These are phyloP conservation scores for Daedaleopsis sinensis DNA, from an alignment of 768 basidiomycete species.

Conservation along the genomic window DNA sequence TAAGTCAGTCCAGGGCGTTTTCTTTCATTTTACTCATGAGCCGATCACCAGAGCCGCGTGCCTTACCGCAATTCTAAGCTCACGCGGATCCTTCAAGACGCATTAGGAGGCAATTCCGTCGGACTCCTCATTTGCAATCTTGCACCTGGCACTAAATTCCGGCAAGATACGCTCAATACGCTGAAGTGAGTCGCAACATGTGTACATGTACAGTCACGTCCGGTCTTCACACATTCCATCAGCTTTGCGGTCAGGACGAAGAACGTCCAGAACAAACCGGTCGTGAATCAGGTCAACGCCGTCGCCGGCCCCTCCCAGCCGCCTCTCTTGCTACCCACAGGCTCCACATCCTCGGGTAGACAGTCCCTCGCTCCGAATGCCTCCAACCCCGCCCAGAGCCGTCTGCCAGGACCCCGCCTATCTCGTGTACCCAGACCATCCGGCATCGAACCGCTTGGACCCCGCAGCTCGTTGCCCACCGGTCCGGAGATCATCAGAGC, in stretches of 20 bases:
- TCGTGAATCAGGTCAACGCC: slow-evolving; percentile 55
- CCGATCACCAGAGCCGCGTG: slow-evolving; percentile 60
- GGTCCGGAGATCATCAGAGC: slow-evolving; percentile 12
- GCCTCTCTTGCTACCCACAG: slow-evolving; percentile 41
- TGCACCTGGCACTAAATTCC: slow-evolving; percentile 79
- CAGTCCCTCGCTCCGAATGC: slow-evolving; percentile 35
- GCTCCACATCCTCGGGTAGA: slow-evolving; percentile 57
- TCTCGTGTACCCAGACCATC: slow-evolving; percentile 29
- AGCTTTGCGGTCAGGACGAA: slow-evolving; percentile 85
- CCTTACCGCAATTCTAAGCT: slow-evolving; percentile 91
- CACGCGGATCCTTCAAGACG: slow-evolving; percentile 88
- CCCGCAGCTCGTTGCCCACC: slow-evolving; percentile 5
- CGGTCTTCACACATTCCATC: not conserved
- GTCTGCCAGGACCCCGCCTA: slow-evolving; percentile 33
- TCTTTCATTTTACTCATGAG: not conserved
- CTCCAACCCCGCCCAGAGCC: slow-evolving; percentile 44
- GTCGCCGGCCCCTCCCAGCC: slow-evolving; percentile 44
- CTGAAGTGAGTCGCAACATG: slow-evolving; percentile 59
- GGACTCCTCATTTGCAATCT: slow-evolving; percentile 87
- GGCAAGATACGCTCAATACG: slow-evolving; percentile 88
- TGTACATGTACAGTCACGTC: not conserved
- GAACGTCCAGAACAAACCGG: slow-evolving; percentile 83
- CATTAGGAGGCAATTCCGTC: slow-evolving; percentile 79
- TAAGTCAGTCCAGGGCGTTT: slow-evolving; percentile 29
- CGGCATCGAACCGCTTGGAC: slow-evolving; percentile 1